Evolutionary conservation across 768 basidiomycete genomes (phyloP), one percentile per base, ranked within the genome.

Genomic region (Auricularia sp.): DNA sequence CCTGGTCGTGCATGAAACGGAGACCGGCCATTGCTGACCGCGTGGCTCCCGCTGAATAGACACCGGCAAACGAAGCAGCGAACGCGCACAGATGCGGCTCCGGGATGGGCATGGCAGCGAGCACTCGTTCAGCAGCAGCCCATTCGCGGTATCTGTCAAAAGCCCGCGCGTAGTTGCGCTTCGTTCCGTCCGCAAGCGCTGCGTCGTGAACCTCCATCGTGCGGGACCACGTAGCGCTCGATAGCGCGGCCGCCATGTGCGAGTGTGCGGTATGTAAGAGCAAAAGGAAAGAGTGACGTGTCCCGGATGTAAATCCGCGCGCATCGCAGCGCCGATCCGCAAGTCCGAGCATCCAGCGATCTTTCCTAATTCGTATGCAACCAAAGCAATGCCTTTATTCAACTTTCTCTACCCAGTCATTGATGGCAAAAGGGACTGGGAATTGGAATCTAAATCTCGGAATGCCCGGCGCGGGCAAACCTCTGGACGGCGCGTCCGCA

Each of bases 401-500:
- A 21, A 51, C 47, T 51, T 21, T 18, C 6, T 21, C 16, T 51
- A 51, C 16, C 5, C 5, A 21, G 10, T 51, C 47, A 5, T 16
- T 8, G 5, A 51, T 5, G 10, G 47, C 11, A 18, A 12, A 51
- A 51, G 47, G 47, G 1, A 51, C 5, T 8, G 14, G 5, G 21
- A 51, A 51, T 5, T 8, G 11, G 21, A 5, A 51, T 21, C 5
- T 21, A 8, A 12, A 5, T 21, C 47, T 51, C 7, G 14, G 16
- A 12, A 21, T 5, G 6, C 47, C 47, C 5, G 7, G 47, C 5
- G 21, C 47, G 16, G 47, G 10, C 5, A 51, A 21, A 0, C 73
- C 73, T 11, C 76, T n/a, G 3, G 75, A 77, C 0, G 76, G 74
- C 8, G 60, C 69, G 66, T 79, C 78, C 3, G 77, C 76, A 0